Evolutionary conservation across 805 yeast genomes (phyloP).

Genomic region (Yarrowia porcina): DNA sequence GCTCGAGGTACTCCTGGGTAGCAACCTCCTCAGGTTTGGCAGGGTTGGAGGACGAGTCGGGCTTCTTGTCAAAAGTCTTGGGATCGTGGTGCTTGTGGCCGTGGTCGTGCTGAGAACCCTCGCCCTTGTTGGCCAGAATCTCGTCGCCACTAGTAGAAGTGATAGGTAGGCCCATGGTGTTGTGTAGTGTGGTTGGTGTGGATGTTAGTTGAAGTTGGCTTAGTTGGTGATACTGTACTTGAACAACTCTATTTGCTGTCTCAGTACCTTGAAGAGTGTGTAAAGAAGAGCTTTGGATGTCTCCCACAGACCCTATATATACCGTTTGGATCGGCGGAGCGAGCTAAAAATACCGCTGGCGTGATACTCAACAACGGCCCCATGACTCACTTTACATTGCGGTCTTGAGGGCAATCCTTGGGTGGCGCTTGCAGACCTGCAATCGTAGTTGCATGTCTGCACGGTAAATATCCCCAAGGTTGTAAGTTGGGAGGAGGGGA

Average conservation of each 20-base stretch:
- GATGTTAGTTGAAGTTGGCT: background rate
- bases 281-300: background rate
- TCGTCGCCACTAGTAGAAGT: background rate
- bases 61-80: constrained; percentile 3
- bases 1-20: constrained; percentile 32
- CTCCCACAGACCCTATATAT: background rate
- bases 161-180: constrained; percentile 9
- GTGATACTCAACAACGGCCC: background rate
- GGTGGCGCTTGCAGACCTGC: constrained; percentile 25
- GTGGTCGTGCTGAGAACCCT: background rate
- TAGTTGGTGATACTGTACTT: too few species aligned
- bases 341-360: constrained; percentile 12
- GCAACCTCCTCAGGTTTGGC: constrained; percentile 28
- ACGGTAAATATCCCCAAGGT: constrained; percentile 18
- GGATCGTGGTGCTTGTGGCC: constrained; percentile 11
- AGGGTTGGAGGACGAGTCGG: background rate
- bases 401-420: background rate
- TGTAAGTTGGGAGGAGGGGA: constrained; percentile 14
- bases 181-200: background rate
- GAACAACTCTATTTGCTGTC: background rate
- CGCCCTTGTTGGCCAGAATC: constrained; percentile 3
- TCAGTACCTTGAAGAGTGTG: background rate
- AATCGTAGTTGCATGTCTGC: constrained; percentile 21
- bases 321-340: background rate
- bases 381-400: constrained; percentile 10